Evolutionary conservation across 768 basidiomycete species (phyloP), one percentile per base, ranked within the genome.

Genomic region (Phanerodontia chrysosporium): DNA sequence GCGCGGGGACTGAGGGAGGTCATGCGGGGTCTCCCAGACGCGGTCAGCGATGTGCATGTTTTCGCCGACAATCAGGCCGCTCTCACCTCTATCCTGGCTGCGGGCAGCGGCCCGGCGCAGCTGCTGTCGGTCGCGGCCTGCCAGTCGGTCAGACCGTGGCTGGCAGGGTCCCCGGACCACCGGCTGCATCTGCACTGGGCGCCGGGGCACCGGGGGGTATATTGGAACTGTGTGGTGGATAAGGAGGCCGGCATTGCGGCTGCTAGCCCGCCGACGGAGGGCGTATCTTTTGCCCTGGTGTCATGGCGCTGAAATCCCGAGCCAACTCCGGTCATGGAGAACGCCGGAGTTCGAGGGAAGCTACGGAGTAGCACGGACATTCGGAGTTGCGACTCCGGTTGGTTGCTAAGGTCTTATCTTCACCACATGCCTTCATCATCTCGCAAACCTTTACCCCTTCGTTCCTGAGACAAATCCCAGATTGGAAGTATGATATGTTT

Each of bases 41-140:
- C 9, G 18, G 57, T 49, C 3, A 49, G 18, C 3, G 46, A 51
- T 21, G 42, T 53, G 2, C 49, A 58, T 29, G 44, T 58, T 3
- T 58, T 58, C 29, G 58, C 51, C 3, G 57, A 58, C 24, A 49
- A 58, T 29, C 28, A 39, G 28, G 57, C 57, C 4, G 46, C 57
- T 13, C 49, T 53, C 18, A 35, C 49, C 25, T 39, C 58, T 21
- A 58, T 58, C 24, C 58, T 58, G 49, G n/a, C n/a, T 3, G 49
- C 58, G 6, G 58, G 58, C 9, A 29, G 6, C 16, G 51, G 58
- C 3, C 58, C 58, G 18, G 57, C 58, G 22, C 58, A 58, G 27
- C 7, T 58, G 39, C 35, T 53, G 29, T 51, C 58, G 14, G 51
- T 58, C 16, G 49, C 51, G 5, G 58, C 58, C 24, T 52, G 49